Conservation (phyloP, 352 stramenopile species). For the Phytophthora citrophthora region DNA sequence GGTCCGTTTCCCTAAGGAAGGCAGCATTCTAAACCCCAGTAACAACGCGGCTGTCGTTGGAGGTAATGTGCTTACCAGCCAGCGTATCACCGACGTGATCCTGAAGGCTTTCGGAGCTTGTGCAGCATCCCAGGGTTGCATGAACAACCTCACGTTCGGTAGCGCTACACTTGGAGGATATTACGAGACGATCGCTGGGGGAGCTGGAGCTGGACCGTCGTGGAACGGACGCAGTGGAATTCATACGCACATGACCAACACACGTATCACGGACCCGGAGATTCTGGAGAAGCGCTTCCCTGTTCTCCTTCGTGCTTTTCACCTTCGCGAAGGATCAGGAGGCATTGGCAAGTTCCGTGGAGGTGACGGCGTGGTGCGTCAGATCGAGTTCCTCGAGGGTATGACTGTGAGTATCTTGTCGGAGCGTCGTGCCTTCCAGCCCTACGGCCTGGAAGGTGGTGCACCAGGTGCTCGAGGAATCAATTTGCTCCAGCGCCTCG, state of each 20-base stretch:
- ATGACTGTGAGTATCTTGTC: slow-evolving; percentile 98
- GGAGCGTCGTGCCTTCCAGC: slow-evolving; percentile 94
- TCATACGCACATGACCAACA: slow-evolving; percentile 99
- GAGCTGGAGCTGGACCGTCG: slow-evolving; percentile 95
- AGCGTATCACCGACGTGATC: slow-evolving; percentile 98
- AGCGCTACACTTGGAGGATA: slow-evolving; percentile 95
- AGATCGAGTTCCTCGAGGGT: slow-evolving; percentile 95
- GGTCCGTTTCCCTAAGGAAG: slow-evolving; percentile 93
- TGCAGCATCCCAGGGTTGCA: slow-evolving; percentile 98
- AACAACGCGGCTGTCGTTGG: slow-evolving; percentile 96
- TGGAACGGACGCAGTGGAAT: slow-evolving; percentile 97
- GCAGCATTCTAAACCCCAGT: slow-evolving; percentile 96
- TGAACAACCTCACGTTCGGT: slow-evolving; percentile 99
- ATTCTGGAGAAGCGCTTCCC: slow-evolving; percentile 98
- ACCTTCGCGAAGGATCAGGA: slow-evolving; percentile 88
- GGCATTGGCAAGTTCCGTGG: slow-evolving; percentile 91
- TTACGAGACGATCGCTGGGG: slow-evolving; percentile 99
- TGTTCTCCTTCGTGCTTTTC: slow-evolving; percentile 87
- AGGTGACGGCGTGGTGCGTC: slow-evolving; percentile 96
- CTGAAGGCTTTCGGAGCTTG: slow-evolving; percentile 96
- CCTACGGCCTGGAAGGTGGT: slow-evolving; percentile 96
- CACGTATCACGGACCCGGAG: slow-evolving; percentile 99
- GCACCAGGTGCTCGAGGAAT: slow-evolving; percentile 89
- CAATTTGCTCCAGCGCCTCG: slow-evolving; percentile 90
- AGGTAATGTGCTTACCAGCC: slow-evolving; percentile 98